Evolutionary conservation across 768 basidiomycete genomes (phyloP).

Genomic region (Hebeloma cylindrosporum): DNA sequence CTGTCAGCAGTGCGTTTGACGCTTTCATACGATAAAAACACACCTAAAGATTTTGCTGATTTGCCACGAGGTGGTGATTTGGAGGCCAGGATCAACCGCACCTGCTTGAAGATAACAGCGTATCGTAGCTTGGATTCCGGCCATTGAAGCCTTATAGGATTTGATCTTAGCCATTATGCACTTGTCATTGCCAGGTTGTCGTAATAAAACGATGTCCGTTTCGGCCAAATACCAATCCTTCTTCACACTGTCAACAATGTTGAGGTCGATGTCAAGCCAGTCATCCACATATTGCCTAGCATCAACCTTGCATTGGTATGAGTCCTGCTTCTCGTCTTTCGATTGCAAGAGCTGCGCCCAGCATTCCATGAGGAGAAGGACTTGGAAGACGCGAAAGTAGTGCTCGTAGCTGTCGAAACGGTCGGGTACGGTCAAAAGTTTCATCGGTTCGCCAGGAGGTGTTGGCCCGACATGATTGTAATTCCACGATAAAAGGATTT

Average conservation of each 20-base stretch:
- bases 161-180: slow-evolving; percentile 67
- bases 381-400: slow-evolving; percentile 78
- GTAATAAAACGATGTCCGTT: slow-evolving; percentile 82
- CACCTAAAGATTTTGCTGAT: slow-evolving; percentile 84
- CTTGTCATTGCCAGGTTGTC: slow-evolving; percentile 51
- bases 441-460: slow-evolving; percentile 53
- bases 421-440: slow-evolving; percentile 54
- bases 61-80: slow-evolving; percentile 66
- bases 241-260: slow-evolving; percentile 55
- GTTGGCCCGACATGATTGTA: slow-evolving; percentile 65
- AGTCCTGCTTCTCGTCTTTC: slow-evolving; percentile 61
- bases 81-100: slow-evolving; percentile 58
- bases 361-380: slow-evolving; percentile 82
- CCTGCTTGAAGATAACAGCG: slow-evolving; percentile 48
- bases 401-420: slow-evolving; percentile 62
- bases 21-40: slow-evolving; percentile 19
- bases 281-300: slow-evolving; percentile 74
- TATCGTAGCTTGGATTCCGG: slow-evolving; percentile 56
- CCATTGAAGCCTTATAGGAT: slow-evolving; percentile 33
- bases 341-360: slow-evolving; percentile 87
- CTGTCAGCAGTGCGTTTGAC: too few species aligned
- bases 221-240: slow-evolving; percentile 79
- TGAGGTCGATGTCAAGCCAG: slow-evolving; percentile 78
- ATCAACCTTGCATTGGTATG: slow-evolving; percentile 61
- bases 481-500: slow-evolving; percentile 81